Evolutionary conservation across 257 asterid species (phyloP), one percentile per base, ranked within the genome.

Genomic region (Jasminum sambac): DNA sequence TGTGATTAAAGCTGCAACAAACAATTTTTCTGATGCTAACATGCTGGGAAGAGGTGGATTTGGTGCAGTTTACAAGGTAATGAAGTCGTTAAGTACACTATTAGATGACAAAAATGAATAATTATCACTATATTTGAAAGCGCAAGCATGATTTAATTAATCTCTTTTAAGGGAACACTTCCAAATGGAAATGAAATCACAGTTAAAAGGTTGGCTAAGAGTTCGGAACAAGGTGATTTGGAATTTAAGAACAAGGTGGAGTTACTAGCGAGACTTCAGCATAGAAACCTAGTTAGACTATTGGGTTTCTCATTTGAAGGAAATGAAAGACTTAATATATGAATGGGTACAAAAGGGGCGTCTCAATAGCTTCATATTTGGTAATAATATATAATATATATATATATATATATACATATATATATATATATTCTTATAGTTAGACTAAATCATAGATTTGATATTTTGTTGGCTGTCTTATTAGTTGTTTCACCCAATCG

Each of bases 61-160:
- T 60, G 65, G 65, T 13, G 7, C 13, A 24, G 65, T 60, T 60
- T 60, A 60, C 65, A 60, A 60, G 65, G 65, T 60, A 44, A 44
- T 44, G 2, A 30, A 60, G 10, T 30, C 11, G 7, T 60, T 8
- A 50, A 30, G 4, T 5, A 5, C 11, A 25, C 5, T 10, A 3
- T 24, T 26, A 30, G 1, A 10, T 60, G n/a, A 11, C 8, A 9
- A 24, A 12, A 17, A 30, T 25, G 17, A n/a, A 44, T 44, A 3
- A 30, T 24, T 60, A 25, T 5, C 39, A 24, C n/a, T n/a, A n/a
- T n/a, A 4, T 4, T 5, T 0, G 24, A 1, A 8, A 55, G 62
- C 8, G 17, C 34, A 55, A 2, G 1, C 8, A n/a, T 48, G 5
- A 55, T 55, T 55, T 55, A 19, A 19, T n/a, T n/a, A n/a, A n/a